Percentiles rank a stretch among this genome's conserved stretches.
Evolutionary conservation across 257 asterid genomes (phyloP).

Genomic region (Solanum boliviense): DNA sequence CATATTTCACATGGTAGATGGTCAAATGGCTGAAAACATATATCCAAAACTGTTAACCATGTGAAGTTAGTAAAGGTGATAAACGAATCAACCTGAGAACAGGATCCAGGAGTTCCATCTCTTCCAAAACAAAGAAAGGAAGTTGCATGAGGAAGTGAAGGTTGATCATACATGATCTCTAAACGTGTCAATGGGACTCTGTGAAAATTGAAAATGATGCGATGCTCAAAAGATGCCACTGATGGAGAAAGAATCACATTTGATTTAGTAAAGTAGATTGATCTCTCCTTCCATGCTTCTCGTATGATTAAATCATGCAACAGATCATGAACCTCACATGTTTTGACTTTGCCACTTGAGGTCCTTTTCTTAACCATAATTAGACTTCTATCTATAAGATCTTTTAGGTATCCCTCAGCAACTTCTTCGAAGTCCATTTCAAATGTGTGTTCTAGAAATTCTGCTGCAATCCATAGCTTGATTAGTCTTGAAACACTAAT

Average conservation of each 20-base stretch:
- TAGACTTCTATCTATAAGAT: not conserved
- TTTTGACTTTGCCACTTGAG: not conserved
- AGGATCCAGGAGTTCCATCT: not conserved
- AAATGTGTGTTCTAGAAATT: accelerated
- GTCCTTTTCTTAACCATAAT: not conserved
- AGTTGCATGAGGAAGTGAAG: not conserved
- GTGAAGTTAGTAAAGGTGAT: not conserved
- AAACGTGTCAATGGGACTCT: not conserved
- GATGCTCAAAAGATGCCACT: not conserved
- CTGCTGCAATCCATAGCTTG: not conserved
- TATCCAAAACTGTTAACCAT: not conserved
- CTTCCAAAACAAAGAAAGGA: not conserved
- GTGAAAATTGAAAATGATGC: not conserved
- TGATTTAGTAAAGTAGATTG: not conserved
- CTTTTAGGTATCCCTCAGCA: not conserved
- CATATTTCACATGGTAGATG: not conserved
- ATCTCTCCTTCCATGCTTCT: not conserved
- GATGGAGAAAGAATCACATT: not conserved
- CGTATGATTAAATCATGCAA: not conserved
- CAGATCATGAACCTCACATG: not conserved
- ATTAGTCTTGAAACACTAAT: not conserved
- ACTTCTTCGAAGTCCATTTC: not conserved
- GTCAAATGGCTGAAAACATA: not conserved
- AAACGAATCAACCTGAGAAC: not conserved
- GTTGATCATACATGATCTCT: accelerated